Evolutionary conservation across 164 flowering plant species (phyloP), one percentile per base, ranked within the genome.

Genomic region (Kalanchoe fedtschenkoi): DNA sequence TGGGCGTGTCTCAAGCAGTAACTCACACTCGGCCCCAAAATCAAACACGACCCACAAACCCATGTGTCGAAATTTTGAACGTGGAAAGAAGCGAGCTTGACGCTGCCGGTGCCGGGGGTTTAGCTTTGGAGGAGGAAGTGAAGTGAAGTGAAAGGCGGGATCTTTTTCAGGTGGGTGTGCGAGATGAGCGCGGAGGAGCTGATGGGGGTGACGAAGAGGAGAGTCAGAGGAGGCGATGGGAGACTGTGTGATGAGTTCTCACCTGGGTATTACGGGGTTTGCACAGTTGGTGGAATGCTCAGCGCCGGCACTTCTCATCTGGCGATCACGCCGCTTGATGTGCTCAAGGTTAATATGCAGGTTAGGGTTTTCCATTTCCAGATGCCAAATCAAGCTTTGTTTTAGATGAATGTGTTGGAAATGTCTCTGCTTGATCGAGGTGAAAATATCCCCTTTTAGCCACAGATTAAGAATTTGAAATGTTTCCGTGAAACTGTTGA

Each of bases 311-410:
- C 73, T 43, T 69, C 75, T 37, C 78, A 75, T 60, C 75, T 75
- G 17, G 78, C 65, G 1, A 62, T 72, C 44, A 75, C 78, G 0
- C 78, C 78, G 53, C 69, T 75, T 30, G 78, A 75, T 38, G 78
- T 75, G 46, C 60, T 75, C 58, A 75, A 75, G 67, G 78, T 75
- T 11, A 71, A 75, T 67, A 75, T 75, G 78, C 78, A 75, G 73
- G 77, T 62, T 62, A 71, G 64, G 72, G 69, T 74, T 14, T 1
- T 43, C 62, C 60, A 26, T 21, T 16, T 8, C 19, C n/a, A 32
- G 11, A 41, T 5, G 6, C 28, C 11, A n/a, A n/a, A n/a, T n/a
- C n/a, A n/a, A n/a, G n/a, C n/a, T 2, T n/a, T 32, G 26, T 9
- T 66, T 47, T 22, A 6, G 39, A 5, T 37, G 39, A 37, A 6